These are phyloP conservation scores for Funneliformis geosporum DNA, from an alignment of 192 early-diverging fungal genomes.

Conservation along the genomic window DNA sequence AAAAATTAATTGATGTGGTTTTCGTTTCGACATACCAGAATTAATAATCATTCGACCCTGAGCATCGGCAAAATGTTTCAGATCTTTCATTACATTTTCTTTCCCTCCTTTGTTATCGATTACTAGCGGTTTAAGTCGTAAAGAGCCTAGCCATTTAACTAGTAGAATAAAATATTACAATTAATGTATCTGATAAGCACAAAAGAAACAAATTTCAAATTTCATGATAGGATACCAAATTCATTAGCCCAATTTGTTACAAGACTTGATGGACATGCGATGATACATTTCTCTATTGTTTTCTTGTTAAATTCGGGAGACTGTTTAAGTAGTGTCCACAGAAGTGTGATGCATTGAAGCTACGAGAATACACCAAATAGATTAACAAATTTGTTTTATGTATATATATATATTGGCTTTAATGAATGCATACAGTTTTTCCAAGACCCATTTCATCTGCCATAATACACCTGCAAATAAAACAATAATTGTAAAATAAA, in stretches of 20 bases:
- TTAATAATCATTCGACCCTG: slow-evolving; percentile 86
- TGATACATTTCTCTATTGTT: slow-evolving; percentile 94
- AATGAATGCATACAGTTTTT: slow-evolving; percentile 63
- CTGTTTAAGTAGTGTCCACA: slow-evolving; percentile 98
- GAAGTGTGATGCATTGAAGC: slow-evolving; percentile 87
- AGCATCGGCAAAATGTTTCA: slow-evolving; percentile 78
- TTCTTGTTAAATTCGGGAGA: slow-evolving; percentile 85
- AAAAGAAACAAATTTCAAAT: background rate
- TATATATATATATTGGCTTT: background rate
- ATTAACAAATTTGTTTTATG: no score
- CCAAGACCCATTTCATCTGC: slow-evolving; percentile 98
- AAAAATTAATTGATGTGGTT: background rate
- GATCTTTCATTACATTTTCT: slow-evolving; percentile 75
- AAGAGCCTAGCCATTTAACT: slow-evolving; percentile 90
- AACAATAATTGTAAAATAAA: background rate
- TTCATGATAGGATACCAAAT: slow-evolving; percentile 44
- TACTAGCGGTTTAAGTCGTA: slow-evolving; percentile 78
- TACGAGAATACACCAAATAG: slow-evolving; percentile 19
- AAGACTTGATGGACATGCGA: slow-evolving; percentile 92
- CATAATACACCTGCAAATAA: slow-evolving; percentile 82
- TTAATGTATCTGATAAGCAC: background rate
- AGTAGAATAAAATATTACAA: slow-evolving; percentile 6
- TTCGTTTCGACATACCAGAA: slow-evolving; percentile 49
- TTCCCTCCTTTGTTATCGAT: slow-evolving; percentile 90
- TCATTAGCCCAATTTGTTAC: slow-evolving; percentile 99